Base-by-base conservation (phyloP, 2,329 filamentous ascomycete species). In the Nigrospora sphaerica region DNA sequence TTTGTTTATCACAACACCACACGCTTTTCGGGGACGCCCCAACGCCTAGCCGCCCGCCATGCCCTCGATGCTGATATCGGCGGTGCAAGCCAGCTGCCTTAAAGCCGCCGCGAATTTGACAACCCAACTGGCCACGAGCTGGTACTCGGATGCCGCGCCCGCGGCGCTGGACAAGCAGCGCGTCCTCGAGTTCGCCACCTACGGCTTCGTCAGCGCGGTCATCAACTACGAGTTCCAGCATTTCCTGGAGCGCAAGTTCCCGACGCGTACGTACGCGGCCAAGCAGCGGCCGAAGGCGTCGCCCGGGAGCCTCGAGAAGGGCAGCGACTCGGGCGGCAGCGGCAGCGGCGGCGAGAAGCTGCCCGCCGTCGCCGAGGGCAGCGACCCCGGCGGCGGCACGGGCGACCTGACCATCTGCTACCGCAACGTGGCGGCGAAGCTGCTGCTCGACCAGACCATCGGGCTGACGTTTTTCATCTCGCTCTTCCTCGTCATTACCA, bases 361-460 rank as follows among this genome's bases (percentile, higher is more conserved):
- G 52, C 12, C 49, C 54, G 4, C 54, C 58, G 39, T 36, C 33
- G 18, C 17, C 42, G 7, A 10, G 36, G 42, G 32, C n/a, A 43
- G 46, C 12, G 40, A 44, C n/a, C n/a, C n/a, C n/a, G n/a, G n/a
- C n/a, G n/a, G n/a, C n/a, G n/a, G n/a, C n/a, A n/a, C n/a, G n/a
- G 41, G 35, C 13, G 40, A 45, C 17, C 18, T 38, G 14, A 49
- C 13, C 28, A 33, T 64, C n/a, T 65, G 55, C 45, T 66, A 62
- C 58, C 55, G 55, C 42, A 66, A 66, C 42, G 54, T 66, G 43
- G 39, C 62, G 14, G 56, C 57, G 19, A 66, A 66, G 54, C 46
- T 66, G 40, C 36, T 66, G n/a, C 55, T 66, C 19, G 64, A 66
- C 46, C 63, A 66, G 49, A 66, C 64, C 34, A 43, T 66, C 36